phyloP scores from a whole-genome alignment of 768 basidiomycete genomes.

The Mycena maculata region DNA sequence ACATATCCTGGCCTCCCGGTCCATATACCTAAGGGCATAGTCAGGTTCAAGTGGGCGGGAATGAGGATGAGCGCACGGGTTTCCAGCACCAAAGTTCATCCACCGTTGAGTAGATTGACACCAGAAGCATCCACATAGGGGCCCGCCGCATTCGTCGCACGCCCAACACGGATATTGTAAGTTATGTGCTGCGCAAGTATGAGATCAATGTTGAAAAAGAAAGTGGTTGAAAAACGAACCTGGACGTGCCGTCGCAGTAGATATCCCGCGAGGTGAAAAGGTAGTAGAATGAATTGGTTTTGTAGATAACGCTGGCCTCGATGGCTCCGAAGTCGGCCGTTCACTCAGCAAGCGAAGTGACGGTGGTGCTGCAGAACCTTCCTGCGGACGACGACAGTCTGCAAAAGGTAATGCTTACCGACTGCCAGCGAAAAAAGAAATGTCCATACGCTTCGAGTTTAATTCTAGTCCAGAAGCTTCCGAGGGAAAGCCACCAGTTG shows the following conservation, averaged over 20 bases:
- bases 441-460: constrained; percentile 49
- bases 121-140: constrained; percentile 61
- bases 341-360: constrained; percentile 59
- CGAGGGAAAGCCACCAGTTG: constrained; percentile 62
- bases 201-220: constrained; percentile 69
- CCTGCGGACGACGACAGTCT: constrained; percentile 56
- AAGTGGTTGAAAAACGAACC: constrained; percentile 70
- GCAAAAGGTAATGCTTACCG: not conserved
- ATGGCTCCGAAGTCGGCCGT: constrained; percentile 58
- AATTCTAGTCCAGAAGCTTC: constrained; percentile 69
- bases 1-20: constrained; percentile 66
- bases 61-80: constrained; percentile 47
- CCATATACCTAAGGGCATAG: constrained; percentile 54
- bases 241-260: constrained; percentile 61
- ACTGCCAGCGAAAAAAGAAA: not conserved
- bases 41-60: not conserved
- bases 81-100: constrained; percentile 63
- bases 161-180: constrained; percentile 70
- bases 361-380: constrained; percentile 49
- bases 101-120: constrained; percentile 57
- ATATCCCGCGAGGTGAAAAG: constrained; percentile 68
- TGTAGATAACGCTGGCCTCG: constrained; percentile 61
- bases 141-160: constrained; percentile 57
- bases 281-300: constrained; percentile 60
- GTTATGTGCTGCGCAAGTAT: constrained; percentile 63